phyloP scores from a whole-genome alignment of 768 basidiomycete species.

The Rossbeevera mucosa region DNA sequence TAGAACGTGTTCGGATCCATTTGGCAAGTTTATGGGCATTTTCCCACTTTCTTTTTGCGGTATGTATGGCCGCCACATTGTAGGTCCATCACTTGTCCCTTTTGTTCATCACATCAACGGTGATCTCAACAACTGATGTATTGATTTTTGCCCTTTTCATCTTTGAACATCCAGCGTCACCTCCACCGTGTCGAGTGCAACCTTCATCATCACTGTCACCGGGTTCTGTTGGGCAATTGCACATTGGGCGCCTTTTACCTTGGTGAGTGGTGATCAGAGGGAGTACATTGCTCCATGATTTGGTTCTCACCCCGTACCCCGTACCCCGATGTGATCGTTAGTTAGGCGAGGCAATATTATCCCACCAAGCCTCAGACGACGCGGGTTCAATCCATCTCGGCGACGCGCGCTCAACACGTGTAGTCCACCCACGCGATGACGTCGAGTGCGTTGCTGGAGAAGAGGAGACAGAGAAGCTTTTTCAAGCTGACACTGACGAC shows the following conservation, averaged over 20 bases:
- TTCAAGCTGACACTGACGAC: constrained; percentile 22
- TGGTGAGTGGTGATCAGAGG: constrained; percentile 46
- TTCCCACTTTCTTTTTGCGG: constrained; percentile 68
- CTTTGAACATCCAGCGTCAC: constrained; percentile 52
- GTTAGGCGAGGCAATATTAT: constrained; percentile 84
- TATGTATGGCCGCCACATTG: constrained; percentile 81
- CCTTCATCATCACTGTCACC: constrained; percentile 66
- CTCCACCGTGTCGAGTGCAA: constrained; percentile 64
- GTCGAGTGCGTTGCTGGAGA: constrained; percentile 19
- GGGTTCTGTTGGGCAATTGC: constrained; percentile 93
- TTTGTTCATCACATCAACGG: constrained; percentile 9
- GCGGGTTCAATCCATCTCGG: constrained; percentile 35
- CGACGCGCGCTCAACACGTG: constrained; percentile 31
- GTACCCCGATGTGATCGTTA: constrained; percentile 28
- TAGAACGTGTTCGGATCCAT: constrained; percentile 50
- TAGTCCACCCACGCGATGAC: constrained; percentile 7
- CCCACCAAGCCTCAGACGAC: constrained; percentile 44
- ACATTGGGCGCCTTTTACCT: constrained; percentile 89
- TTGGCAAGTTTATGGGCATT: constrained; percentile 74
- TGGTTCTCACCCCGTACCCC: constrained; percentile 20
- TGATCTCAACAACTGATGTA: constrained; percentile 12
- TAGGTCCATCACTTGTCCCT: constrained; percentile 39
- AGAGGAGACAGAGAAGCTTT: constrained; percentile 23
- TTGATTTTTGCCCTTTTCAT: constrained; percentile 4
- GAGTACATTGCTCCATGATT: not conserved